Base-by-base conservation (phyloP, 768 basidiomycete genomes). In the Kwoniella newhampshirensis region DNA sequence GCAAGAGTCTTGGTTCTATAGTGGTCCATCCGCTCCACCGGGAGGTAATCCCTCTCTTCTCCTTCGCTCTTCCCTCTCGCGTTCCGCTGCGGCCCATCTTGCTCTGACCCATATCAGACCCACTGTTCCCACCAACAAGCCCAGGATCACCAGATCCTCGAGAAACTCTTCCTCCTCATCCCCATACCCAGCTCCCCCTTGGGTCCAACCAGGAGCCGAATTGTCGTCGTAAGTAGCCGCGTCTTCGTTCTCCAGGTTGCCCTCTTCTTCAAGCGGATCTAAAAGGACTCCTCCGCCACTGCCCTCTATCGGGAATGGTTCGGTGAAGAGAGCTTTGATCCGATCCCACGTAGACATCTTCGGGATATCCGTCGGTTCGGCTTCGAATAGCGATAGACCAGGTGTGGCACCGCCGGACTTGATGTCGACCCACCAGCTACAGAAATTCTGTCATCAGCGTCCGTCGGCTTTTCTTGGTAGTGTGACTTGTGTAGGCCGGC, bases 71-170 rank as follows among this genome's bases (percentile, higher is more conserved):
- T 55, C 41, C 39, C 60, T 43, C 59, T 86, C 79, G 54, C 88
- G 81, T 76, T 86, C 82, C 52, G 86, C 79, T 64, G 87, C 86
- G 25, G 87, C 84, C 66, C 89, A 86, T 57, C 89, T 82, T 5
- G 86, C 87, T 61, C 90, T 84, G 56, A 89, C 78, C 73, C 88
- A 91, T 50, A 91, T 80, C 64, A 92, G 79, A 41, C 85, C 77
- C 26, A 87, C 87, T 45, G 90, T 87, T 17, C 83, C 79, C 20
- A 87, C 77, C 70, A 88, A 88, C 18, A 93, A 79, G 42, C 83
- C 74, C 2, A 92, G 81, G 41, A 93, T 80, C 32, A 91, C 73
- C 78, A 89, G 81, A 32, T 88, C 92, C 79, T 92, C 91, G 23
- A 87, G 64, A 86, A 86, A 23, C 15, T 57, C 57, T 75, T 89